Evolutionary conservation across 1,284 basidiomycete species (phyloP).

Genomic region (Grifola frondosa): DNA sequence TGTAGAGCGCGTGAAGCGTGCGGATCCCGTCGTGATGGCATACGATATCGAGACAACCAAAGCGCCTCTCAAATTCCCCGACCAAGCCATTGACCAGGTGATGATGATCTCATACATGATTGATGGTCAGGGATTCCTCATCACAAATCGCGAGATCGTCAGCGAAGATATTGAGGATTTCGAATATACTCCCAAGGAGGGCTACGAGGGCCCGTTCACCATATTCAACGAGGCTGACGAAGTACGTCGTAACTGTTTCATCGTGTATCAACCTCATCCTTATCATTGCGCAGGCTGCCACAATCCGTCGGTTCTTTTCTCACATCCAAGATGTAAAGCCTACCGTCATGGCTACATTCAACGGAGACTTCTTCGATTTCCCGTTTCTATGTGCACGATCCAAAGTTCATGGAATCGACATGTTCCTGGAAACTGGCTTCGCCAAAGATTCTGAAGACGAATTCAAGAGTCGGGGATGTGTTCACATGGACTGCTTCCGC

Average conservation of each 20-base stretch:
- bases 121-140: slow-evolving; percentile 95
- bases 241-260: slow-evolving; percentile 44
- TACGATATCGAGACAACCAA: slow-evolving; percentile 99
- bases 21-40: slow-evolving; percentile 98
- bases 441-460: slow-evolving; percentile 91
- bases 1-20: slow-evolving; percentile 91
- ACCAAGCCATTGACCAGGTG: slow-evolving; percentile 93
- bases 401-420: slow-evolving; percentile 89
- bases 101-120: slow-evolving; percentile 99
- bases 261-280: background rate
- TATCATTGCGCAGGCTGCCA: slow-evolving; percentile 52
- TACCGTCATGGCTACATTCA: slow-evolving; percentile 98
- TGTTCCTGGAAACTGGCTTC: slow-evolving; percentile 96
- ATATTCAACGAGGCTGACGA: slow-evolving; percentile 97
- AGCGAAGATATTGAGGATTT: slow-evolving; percentile 98
- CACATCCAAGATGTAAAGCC: slow-evolving; percentile 93
- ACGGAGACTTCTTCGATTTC: slow-evolving; percentile 99
- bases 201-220: slow-evolving; percentile 96
- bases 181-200: slow-evolving; percentile 98
- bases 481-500: slow-evolving; percentile 99
- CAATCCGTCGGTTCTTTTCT: slow-evolving; percentile 88
- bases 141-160: slow-evolving; percentile 97
- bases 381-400: slow-evolving; percentile 94
- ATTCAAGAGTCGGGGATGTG: slow-evolving; percentile 92
- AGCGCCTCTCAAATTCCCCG: slow-evolving; percentile 97